phyloP scores from a whole-genome alignment of 208 protist species.

The Lotmaria passim region DNA sequence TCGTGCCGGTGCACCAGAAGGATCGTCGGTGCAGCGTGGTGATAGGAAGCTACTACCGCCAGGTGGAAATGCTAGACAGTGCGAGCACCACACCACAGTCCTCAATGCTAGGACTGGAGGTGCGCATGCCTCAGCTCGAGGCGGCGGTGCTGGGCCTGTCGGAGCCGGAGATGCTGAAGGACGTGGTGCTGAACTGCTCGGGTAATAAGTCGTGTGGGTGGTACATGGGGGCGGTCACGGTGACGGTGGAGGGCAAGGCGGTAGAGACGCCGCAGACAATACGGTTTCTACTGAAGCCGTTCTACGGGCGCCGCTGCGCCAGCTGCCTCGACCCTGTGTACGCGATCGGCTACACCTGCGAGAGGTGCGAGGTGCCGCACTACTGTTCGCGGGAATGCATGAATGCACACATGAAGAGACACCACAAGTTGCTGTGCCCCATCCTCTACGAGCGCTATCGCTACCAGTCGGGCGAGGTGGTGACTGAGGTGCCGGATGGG shows the following conservation, averaged over 20 bases:
- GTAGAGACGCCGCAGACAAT: conserved; percentile 53
- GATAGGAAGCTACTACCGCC: conserved; percentile 60
- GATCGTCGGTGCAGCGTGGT: conserved; percentile 59
- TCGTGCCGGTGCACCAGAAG: conserved; percentile 63
- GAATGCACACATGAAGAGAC: conserved; percentile 65
- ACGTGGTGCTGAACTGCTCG: conserved; percentile 81
- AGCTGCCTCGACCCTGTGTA: conserved; percentile 89
- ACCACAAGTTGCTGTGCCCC: conserved; percentile 77
- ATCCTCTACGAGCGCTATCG: conserved; percentile 66
- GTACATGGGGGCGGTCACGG: conserved; percentile 73
- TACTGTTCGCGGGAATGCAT: conserved; percentile 87
- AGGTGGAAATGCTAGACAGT: conserved; percentile 37
- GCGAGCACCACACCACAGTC: conserved; percentile 25
- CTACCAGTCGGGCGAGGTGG: conserved; percentile 62
- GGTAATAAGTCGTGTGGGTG: conserved; percentile 79
- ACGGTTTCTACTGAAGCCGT: conserved; percentile 79
- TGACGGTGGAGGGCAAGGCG: conserved; percentile 39
- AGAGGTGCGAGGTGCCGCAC: conserved; percentile 72
- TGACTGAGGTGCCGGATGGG: conserved; percentile 67
- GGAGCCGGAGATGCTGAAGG: conserved; percentile 50
- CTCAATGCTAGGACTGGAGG: conserved; percentile 70
- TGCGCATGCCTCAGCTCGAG: conserved; percentile 79
- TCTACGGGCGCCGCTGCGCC: conserved; percentile 74
- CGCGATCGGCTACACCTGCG: conserved; percentile 80
- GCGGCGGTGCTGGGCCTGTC: conserved; percentile 63